Percentiles rank a stretch among this genome's conserved stretches.
Conservation (phyloP, 1,139 yeast genomes). For the Spathaspora sp. region DNA sequence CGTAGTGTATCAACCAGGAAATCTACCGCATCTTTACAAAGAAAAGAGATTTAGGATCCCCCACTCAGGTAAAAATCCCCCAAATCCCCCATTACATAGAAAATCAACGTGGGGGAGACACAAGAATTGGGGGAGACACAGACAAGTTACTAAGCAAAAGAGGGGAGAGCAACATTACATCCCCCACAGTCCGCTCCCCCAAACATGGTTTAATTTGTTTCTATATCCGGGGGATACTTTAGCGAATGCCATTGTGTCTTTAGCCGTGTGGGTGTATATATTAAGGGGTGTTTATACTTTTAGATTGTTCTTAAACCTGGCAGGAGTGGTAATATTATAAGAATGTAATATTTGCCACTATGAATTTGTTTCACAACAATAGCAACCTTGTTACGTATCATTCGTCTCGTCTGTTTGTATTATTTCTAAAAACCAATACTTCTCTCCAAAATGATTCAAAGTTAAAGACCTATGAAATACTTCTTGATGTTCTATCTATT, state of each 20-base stretch:
- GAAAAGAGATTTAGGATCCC: slow-evolving; percentile 2
- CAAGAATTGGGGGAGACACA: neutral
- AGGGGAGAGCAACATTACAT: neutral
- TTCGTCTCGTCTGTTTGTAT: no score
- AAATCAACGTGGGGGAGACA: slow-evolving; percentile 3
- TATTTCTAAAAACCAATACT: no score
- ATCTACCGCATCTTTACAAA: neutral
- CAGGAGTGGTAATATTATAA: no score
- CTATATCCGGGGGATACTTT: neutral
- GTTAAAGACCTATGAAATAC: no score
- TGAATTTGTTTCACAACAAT: no score
- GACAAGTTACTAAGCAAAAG: neutral
- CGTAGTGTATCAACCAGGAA: neutral
- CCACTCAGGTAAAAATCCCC: slow-evolving; percentile 5
- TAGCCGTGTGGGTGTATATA: neutral
- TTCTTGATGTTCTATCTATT: no score
- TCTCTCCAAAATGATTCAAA: no score
- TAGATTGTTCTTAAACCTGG: no score
- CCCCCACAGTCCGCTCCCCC: slow-evolving; percentile 3
- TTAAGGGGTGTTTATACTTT: neutral
- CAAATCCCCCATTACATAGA: neutral
- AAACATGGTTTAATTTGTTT: neutral
- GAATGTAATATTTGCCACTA: no score
- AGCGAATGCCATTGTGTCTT: neutral
- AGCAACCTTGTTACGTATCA: no score